These are phyloP conservation scores for Bolboschoenus planiculmis DNA, from an alignment of 176 grass and related monocot species.

Conservation along the genomic window DNA sequence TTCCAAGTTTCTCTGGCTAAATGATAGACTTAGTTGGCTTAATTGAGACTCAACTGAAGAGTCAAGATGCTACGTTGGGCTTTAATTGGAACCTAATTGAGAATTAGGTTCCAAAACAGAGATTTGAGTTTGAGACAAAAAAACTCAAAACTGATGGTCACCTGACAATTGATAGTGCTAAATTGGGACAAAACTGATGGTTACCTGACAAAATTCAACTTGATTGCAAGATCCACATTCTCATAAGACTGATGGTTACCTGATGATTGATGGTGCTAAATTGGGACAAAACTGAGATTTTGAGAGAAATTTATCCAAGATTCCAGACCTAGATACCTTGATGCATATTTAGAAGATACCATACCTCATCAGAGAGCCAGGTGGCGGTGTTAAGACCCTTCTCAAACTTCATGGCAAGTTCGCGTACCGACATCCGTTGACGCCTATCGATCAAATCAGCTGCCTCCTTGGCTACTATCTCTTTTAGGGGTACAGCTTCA, in stretches of 20 bases:
- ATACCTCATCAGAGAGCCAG: conserved; percentile 70
- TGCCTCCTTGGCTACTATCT: conserved; percentile 64
- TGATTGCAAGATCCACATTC: not conserved
- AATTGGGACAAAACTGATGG: too few species aligned
- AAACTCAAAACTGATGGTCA: too few species aligned
- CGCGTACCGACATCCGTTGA: conserved; percentile 73
- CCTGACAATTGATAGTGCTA: too few species aligned
- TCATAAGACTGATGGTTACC: not conserved
- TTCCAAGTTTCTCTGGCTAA: not conserved
- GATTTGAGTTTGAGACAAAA: too few species aligned
- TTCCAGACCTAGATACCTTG: not conserved
- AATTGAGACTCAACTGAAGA: not conserved
- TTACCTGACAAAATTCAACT: too few species aligned
- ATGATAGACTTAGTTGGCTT: not conserved
- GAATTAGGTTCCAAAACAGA: too few species aligned
- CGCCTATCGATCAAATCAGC: conserved; percentile 41
- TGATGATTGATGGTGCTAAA: not conserved
- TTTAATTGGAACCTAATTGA: not conserved
- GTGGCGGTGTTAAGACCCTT: conserved; percentile 74
- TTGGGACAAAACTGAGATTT: not conserved
- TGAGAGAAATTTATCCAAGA: not conserved
- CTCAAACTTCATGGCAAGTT: conserved; percentile 83
- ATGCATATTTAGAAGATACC: not conserved
- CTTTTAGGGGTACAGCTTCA: conserved; percentile 36
- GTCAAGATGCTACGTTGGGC: not conserved